Conservation (phyloP, 768 basidiomycete genomes). For the Solioccasus polychromus region DNA sequence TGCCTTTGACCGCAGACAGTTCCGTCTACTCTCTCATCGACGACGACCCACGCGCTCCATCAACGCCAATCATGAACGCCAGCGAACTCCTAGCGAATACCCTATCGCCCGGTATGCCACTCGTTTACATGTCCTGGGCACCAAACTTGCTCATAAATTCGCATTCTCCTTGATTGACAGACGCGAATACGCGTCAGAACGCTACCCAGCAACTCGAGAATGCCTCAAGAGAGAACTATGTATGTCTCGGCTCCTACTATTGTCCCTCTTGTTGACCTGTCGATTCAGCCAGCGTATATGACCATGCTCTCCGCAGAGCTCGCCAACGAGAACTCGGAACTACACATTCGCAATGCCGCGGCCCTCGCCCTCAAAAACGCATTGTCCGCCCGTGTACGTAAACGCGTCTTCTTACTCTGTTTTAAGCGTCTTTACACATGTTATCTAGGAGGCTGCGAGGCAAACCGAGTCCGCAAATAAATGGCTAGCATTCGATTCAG, state of each 20-base stretch:
- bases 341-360: conserved; percentile 90
- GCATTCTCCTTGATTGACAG: conserved; percentile 41
- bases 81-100: conserved; percentile 89
- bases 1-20: conserved; percentile 11
- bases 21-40: conserved; percentile 17
- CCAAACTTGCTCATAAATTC: conserved; percentile 30
- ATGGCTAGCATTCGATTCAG: conserved; percentile 75
- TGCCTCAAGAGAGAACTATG: conserved; percentile 86
- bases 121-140: conserved; percentile 26
- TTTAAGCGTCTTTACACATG: conserved; percentile 14
- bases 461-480: conserved; percentile 73
- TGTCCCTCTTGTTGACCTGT: conserved; percentile 9
- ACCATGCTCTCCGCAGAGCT: conserved; percentile 84
- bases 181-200: conserved; percentile 86
- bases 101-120: conserved; percentile 77
- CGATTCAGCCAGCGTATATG: conserved; percentile 84
- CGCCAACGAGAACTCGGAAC: conserved; percentile 63
- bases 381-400: conserved; percentile 80
- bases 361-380: conserved; percentile 97
- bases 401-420: conserved; percentile 20
- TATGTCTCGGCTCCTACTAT: conserved; percentile 40
- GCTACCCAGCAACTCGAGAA: conserved; percentile 87
- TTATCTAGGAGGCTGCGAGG: conserved; percentile 63
- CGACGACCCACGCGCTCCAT: conserved; percentile 23
- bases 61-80: conserved; percentile 72